A percentile compares a stretch with the other conserved stretches of the same genome.
phyloP scores from a whole-genome alignment of 1,284 basidiomycete genomes.

The Phlebopus sp. region DNA sequence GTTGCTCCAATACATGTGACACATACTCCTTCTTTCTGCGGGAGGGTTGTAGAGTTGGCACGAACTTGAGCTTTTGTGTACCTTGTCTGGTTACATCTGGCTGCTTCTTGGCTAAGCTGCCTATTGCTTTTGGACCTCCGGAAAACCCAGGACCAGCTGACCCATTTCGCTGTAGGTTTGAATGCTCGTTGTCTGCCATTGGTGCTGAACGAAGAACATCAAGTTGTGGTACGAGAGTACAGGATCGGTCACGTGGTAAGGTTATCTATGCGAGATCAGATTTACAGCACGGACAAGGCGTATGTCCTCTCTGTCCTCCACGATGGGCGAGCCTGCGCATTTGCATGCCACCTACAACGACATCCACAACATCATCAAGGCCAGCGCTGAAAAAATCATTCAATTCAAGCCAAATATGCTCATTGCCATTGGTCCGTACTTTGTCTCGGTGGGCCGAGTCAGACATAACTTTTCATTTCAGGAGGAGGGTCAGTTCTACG shows the following conservation, averaged over 20 bases:
- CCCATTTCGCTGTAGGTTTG: constrained; percentile 1
- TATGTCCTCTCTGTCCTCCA: neutral
- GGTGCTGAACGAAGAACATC: neutral
- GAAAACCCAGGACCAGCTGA: constrained; percentile 10
- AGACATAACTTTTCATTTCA: constrained; percentile 25
- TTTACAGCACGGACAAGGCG: too few species aligned
- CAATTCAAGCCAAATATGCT: constrained; percentile 77
- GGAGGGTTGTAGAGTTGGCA: constrained; percentile 62
- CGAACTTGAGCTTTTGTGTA: constrained; percentile 73
- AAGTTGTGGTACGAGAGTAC: too few species aligned
- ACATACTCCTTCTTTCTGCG: constrained; percentile 77
- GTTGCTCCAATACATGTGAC: neutral
- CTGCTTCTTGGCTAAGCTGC: constrained; percentile 69
- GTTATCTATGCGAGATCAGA: neutral
- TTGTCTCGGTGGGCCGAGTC: neutral
- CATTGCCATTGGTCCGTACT: constrained; percentile 70
- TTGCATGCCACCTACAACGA: constrained; percentile 78
- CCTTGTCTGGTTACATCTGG: constrained; percentile 69
- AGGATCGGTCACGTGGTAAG: constrained; percentile 21
- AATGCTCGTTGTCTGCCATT: constrained; percentile 22
- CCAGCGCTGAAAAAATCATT: constrained; percentile 58
- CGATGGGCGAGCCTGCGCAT: constrained; percentile 55
- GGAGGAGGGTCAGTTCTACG: constrained; percentile 69
- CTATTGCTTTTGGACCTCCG: constrained; percentile 54
- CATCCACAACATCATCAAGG: constrained; percentile 77